phyloP scores from a whole-genome alignment of 164 flowering plant species.

The Nymphaea colorata region DNA sequence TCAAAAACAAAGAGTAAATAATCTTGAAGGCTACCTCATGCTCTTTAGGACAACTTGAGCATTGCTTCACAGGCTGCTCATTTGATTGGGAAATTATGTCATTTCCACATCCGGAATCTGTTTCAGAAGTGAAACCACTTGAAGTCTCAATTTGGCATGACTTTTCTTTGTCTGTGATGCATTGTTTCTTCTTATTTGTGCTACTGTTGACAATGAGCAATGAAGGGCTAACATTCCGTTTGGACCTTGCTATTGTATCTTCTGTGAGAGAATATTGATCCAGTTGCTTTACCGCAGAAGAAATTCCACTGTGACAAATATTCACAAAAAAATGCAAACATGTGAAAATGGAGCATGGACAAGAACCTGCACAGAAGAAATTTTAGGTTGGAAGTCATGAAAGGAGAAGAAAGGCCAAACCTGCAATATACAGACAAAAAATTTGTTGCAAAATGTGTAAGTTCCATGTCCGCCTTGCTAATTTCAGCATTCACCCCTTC shows the following conservation, averaged over 20 bases:
- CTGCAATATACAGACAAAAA: conserved; percentile 72
- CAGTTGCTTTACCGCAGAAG: conserved; percentile 10
- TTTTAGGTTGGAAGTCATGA: neutral
- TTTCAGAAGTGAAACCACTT: conserved; percentile 9
- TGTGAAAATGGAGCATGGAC: conserved; percentile 1
- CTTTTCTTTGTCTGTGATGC: neutral
- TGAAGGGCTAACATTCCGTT: conserved; percentile 44
- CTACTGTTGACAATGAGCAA: conserved; percentile 20
- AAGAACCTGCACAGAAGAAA: neutral
- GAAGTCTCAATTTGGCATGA: conserved; percentile 13
- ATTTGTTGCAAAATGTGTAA: conserved; percentile 46
- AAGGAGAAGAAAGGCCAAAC: conserved; percentile 19
- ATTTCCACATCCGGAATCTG: conserved; percentile 10
- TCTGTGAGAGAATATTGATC: conserved; percentile 13
- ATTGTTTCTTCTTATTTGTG: conserved; percentile 31
- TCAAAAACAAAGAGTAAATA: neutral
- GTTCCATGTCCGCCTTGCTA: conserved; percentile 29
- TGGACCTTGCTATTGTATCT: conserved; percentile 21
- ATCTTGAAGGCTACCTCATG: conserved; percentile 16
- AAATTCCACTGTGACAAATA: conserved; percentile 31
- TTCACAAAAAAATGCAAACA: neutral
- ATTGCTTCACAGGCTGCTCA: conserved; percentile 14
- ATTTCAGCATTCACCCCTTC: conserved; percentile 9
- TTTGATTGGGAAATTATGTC: conserved; percentile 1
- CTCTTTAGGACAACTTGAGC: conserved; percentile 10